Percentiles rank a stretch among this genome's conserved stretches.
phyloP scores from a whole-genome alignment of 2,329 filamentous ascomycete genomes.

The Pyrenophora teres region DNA sequence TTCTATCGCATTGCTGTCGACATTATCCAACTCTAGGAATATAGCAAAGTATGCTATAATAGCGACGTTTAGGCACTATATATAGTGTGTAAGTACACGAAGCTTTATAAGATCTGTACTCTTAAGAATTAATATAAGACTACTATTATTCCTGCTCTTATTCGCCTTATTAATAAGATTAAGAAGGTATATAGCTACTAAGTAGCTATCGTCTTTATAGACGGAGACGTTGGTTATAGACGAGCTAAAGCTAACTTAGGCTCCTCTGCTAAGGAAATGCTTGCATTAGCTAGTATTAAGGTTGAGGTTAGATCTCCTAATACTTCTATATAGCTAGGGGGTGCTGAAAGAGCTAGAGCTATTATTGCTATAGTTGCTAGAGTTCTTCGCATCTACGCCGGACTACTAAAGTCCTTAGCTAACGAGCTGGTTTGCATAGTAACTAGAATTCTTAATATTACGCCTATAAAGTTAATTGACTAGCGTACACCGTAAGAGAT shows the following conservation, averaged over 20 bases:
- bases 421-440: constrained; percentile 10
- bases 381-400: constrained; percentile 1
- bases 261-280: constrained; percentile 2
- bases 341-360: constrained; percentile 4
- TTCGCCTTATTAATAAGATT: constrained; percentile 1
- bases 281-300: background rate
- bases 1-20: constrained; percentile 1
- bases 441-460: constrained; percentile 15
- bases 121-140: background rate
- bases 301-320: constrained; percentile 1
- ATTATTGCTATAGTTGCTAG: background rate
- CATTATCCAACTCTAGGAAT: constrained; percentile 7
- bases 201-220: constrained; percentile 1
- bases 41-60: constrained; percentile 6
- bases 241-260: background rate
- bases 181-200: background rate
- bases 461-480: constrained; percentile 5
- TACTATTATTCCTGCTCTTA: background rate
- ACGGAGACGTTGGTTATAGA: background rate
- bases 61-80: constrained; percentile 1
- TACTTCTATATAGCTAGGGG: constrained; percentile 3
- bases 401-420: constrained; percentile 9
- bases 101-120: background rate
- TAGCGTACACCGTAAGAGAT: constrained; percentile 1
- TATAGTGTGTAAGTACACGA: constrained; percentile 1